phyloP scores from a whole-genome alignment of 345 rosid genomes.

The Pistacia integerrima region DNA sequence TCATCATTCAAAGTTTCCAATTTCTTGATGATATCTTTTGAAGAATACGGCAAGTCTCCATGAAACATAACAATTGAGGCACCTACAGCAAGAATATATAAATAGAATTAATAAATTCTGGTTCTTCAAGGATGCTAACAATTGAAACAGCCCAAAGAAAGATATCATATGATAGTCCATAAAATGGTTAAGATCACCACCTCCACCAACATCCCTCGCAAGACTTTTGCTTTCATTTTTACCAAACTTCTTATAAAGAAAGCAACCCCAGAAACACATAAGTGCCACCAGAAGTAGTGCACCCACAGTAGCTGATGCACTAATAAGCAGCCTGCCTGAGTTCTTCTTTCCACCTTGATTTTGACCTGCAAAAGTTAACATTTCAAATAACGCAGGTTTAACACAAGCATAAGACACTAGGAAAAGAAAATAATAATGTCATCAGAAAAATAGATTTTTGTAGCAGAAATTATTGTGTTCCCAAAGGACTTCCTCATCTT shows the following conservation, averaged over 20 bases:
- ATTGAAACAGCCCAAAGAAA: slow-evolving; percentile 10
- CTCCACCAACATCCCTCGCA: slow-evolving; percentile 89
- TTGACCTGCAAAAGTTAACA: slow-evolving; percentile 49
- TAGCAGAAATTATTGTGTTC: background rate
- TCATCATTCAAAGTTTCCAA: slow-evolving; percentile 85
- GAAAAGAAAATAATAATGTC: background rate
- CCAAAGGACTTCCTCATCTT: background rate
- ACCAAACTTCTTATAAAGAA: slow-evolving; percentile 94
- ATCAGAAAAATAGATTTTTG: slow-evolving; percentile 5
- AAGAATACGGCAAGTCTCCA: slow-evolving; percentile 95
- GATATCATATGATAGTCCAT: slow-evolving; percentile 17
- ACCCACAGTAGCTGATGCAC: slow-evolving; percentile 95
- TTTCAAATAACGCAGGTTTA: slow-evolving; percentile 19
- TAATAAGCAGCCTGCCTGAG: slow-evolving; percentile 76
- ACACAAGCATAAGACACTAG: background rate
- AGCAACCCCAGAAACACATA: slow-evolving; percentile 99
- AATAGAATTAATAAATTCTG: slow-evolving; percentile 15
- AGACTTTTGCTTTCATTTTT: slow-evolving; percentile 73
- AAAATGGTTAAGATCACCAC: slow-evolving; percentile 41
- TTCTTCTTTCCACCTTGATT: slow-evolving; percentile 66
- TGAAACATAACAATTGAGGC: slow-evolving; percentile 98
- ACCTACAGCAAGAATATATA: slow-evolving; percentile 48
- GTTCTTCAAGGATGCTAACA: background rate
- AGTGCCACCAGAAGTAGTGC: slow-evolving; percentile 97
- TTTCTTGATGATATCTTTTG: slow-evolving; percentile 93